A percentile compares a stretch with the other conserved stretches of the same genome.
Evolutionary conservation across 495 filamentous ascomycete genomes (phyloP).

Genomic region (Penicillium diatomitis): DNA sequence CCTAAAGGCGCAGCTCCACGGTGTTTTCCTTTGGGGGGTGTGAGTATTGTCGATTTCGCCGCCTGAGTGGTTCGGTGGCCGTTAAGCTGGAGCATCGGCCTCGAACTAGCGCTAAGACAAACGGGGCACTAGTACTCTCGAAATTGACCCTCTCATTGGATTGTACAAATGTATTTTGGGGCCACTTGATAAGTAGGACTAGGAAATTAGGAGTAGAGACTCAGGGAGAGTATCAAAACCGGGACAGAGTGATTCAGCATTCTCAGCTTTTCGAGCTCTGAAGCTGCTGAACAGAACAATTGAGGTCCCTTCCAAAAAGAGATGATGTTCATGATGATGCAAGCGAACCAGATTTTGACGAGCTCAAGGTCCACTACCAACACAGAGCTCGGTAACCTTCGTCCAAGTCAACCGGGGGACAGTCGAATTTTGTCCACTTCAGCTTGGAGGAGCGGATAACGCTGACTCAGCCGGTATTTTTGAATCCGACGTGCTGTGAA

Average conservation of each 20-base stretch:
- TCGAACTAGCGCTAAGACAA: constrained; percentile 4
- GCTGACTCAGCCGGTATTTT: constrained; percentile 20
- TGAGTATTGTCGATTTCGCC: constrained; percentile 1
- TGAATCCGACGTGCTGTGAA: neutral
- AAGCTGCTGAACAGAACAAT: too few species aligned
- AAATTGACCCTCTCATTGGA: too few species aligned
- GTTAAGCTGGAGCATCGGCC: constrained; percentile 11
- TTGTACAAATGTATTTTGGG: too few species aligned
- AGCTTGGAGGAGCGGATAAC: neutral
- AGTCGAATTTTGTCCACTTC: too few species aligned
- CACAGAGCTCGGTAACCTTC: too few species aligned
- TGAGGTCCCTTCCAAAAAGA: constrained; percentile 1
- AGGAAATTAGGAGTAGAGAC: too few species aligned
- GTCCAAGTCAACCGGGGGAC: too few species aligned
- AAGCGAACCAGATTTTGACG: constrained; percentile 13
- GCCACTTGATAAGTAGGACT: neutral
- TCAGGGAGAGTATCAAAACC: too few species aligned
- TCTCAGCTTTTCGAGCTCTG: too few species aligned
- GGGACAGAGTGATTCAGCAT: too few species aligned
- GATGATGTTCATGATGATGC: constrained; percentile 32
- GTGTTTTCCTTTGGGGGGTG: neutral
- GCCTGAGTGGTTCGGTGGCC: constrained; percentile 7
- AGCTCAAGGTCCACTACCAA: neutral
- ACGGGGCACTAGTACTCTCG: neutral
- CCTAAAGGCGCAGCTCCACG: constrained; percentile 1